Base-by-base conservation (phyloP, 257 asterid genomes). In the Przewalskia tangutica region DNA sequence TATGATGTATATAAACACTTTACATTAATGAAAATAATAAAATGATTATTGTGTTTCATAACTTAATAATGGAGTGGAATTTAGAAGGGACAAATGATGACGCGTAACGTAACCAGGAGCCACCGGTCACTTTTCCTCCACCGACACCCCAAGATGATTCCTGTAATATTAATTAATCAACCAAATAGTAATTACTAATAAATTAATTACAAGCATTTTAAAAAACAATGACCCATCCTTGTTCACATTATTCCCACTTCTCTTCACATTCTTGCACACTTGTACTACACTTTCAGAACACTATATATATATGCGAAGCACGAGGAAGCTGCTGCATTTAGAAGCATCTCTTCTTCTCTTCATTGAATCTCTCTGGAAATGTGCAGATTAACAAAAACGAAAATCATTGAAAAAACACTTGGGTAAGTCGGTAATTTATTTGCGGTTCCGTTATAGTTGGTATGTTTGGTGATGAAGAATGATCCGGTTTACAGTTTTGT, bases 101-200 rank as follows among this genome's bases (percentile, higher is more conserved):
- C 77, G 89, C 88, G 93, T 85, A 86, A 77, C 88, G 88, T 85
- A 89, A 90, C 94, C 90, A 93, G 94, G 77, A 86, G 67, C 77
- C 81, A 83, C 93, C 94, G 91, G 96, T 93, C 87, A 85, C 73
- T 83, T 27, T 85, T 88, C 81, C 23, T 48, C 77, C 97, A 92
- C 97, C 97, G 97, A 92, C 97, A 85, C 87, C 34, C 55, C 9
- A 18, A 42, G 56, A 42, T 2, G 58, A 70, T 71, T 71, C 42
- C 59, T 6, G 40, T 11, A 71, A 71, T 71, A 59, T 71, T 71
- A 46, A 71, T 46, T 71, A 71, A 46, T 71, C 79, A 71, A 71
- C 12, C 66, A 7, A 66, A 16, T 77, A 50, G 32, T 27, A 27
- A 36, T 77, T 66, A n/a, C 38, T 75, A 50, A 3, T 6, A 10